phyloP scores from a whole-genome alignment of 306 rosid genomes.

The Senna tora region DNA sequence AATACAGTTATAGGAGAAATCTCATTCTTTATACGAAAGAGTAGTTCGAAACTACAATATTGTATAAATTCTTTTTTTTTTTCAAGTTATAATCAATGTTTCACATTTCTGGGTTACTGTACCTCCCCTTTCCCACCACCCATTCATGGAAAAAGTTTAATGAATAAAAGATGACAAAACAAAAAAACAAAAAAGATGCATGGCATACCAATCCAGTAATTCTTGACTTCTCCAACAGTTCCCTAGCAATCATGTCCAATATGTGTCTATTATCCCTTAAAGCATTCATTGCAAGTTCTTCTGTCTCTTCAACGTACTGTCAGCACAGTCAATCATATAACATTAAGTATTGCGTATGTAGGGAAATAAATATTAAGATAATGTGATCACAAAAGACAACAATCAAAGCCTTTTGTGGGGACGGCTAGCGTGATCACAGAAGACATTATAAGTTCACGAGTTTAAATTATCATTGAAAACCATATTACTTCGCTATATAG shows the following conservation, averaged over 20 bases:
- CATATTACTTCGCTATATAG: not conserved
- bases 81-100: not conserved
- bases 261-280: slow-evolving; percentile 80
- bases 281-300: slow-evolving; percentile 85
- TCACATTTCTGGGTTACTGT: not conserved
- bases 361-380: slow-evolving; percentile 19
- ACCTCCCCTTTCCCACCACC: not conserved
- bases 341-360: slow-evolving; percentile 11
- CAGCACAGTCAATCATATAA: slow-evolving; percentile 31
- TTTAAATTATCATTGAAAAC: slow-evolving; percentile 22
- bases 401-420: no score
- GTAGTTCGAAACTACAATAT: no score
- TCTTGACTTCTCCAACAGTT: slow-evolving; percentile 83
- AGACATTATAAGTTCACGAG: not conserved
- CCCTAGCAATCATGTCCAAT: slow-evolving; percentile 70
- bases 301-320: slow-evolving; percentile 96
- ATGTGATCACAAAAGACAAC: slow-evolving; percentile 5
- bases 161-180: not conserved
- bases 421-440: slow-evolving; percentile 13
- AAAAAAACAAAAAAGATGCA: slow-evolving; percentile 17
- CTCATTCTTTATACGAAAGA: no score
- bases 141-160: not conserved
- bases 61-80: not conserved
- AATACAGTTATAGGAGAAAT: no score
- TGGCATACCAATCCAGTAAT: slow-evolving; percentile 84